Conservation (phyloP, 495 filamentous ascomycete genomes). For the Massariosphaeria phaeospora region DNA sequence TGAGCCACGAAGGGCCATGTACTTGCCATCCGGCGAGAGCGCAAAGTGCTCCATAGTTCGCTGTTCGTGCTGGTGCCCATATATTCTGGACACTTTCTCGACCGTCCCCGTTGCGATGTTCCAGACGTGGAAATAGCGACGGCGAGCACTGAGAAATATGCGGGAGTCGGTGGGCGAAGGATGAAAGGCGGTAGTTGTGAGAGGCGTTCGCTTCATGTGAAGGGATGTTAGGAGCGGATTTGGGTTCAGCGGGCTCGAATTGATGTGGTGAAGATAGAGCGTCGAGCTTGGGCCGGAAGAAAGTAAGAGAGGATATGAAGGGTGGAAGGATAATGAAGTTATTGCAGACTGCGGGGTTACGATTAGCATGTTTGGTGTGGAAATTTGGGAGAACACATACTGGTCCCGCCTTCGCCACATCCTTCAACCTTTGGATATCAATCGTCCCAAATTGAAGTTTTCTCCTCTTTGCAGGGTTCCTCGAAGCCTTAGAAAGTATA, state of each 20-base stretch:
- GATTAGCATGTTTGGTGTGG: not conserved
- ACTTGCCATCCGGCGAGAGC: conserved; percentile 76
- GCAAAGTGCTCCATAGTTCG: conserved; percentile 86
- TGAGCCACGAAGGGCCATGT: conserved; percentile 73
- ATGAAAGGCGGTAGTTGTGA: conserved; percentile 74
- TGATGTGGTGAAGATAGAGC: conserved; percentile 80
- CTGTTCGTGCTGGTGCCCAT: conserved; percentile 78
- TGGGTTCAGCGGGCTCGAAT: conserved; percentile 52
- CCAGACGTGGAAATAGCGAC: conserved; percentile 93
- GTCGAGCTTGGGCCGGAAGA: conserved; percentile 80
- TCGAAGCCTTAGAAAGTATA: conserved; percentile 41
- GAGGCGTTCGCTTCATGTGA: conserved; percentile 73
- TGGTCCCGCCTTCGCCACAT: conserved; percentile 55
- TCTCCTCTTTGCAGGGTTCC: conserved; percentile 43
- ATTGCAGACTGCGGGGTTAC: conserved; percentile 57
- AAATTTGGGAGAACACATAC: conserved; percentile 43
- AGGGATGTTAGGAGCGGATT: conserved; percentile 87
- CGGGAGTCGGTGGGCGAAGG: conserved; percentile 51
- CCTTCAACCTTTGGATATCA: conserved; percentile 71
- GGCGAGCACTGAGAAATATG: conserved; percentile 78
- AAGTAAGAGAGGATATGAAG: conserved; percentile 76
- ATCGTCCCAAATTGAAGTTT: conserved; percentile 80
- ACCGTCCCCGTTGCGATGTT: conserved; percentile 73
- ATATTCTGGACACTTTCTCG: conserved; percentile 70
- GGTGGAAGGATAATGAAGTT: conserved; percentile 83